Evolutionary conservation across 2,329 filamentous ascomycete genomes (phyloP).

Genomic region (Dothistroma pini): DNA sequence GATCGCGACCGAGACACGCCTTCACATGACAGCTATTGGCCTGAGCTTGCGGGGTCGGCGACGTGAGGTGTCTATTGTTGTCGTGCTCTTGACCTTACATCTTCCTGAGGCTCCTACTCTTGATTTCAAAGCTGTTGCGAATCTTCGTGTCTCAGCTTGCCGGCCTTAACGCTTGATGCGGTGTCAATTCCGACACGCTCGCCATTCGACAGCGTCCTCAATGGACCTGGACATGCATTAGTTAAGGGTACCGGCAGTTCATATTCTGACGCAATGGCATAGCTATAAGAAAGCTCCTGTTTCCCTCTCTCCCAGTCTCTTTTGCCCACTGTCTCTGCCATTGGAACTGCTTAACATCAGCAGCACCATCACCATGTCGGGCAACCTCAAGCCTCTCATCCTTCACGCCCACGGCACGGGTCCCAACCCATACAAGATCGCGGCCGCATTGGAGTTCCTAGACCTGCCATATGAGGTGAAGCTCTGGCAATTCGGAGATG

Average conservation of each 20-base stretch:
- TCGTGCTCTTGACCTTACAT: neutral
- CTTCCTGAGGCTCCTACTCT: neutral
- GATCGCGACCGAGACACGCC: neutral
- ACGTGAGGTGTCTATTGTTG: neutral
- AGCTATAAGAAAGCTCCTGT: neutral
- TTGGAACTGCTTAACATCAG: neutral
- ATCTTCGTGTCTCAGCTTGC: neutral
- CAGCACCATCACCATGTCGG: conserved; percentile 17
- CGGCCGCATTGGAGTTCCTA: conserved; percentile 42
- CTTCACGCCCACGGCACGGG: conserved; percentile 42
- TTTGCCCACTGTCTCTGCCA: neutral
- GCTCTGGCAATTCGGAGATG: conserved; percentile 42
- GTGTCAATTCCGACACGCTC: neutral
- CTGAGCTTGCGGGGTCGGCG: neutral
- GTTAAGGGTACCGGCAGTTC: neutral
- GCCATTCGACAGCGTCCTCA: neutral
- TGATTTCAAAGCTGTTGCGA: neutral
- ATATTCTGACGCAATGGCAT: neutral
- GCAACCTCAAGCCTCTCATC: conserved; percentile 35
- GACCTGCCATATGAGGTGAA: conserved; percentile 41
- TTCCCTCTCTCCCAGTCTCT: neutral
- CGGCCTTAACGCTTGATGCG: neutral
- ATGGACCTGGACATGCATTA: neutral
- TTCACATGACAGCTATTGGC: neutral
- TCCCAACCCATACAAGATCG: conserved; percentile 46